Evolutionary conservation across 495 filamentous ascomycete genomes (phyloP).

Genomic region (Aspergillus egyptiacus): DNA sequence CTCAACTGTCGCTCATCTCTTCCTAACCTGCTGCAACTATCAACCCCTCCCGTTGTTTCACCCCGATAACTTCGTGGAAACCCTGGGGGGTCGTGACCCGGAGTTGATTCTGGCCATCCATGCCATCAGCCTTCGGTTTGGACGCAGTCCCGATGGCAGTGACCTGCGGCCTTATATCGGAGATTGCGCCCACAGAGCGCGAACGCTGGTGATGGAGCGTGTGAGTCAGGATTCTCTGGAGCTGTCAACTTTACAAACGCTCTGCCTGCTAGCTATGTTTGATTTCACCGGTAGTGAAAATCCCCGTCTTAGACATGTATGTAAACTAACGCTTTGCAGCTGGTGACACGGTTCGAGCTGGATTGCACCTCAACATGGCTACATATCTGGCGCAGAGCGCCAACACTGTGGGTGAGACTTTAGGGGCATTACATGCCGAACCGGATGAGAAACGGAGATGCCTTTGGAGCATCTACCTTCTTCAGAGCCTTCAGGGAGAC

Average conservation of each 20-base stretch:
- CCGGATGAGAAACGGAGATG: constrained; percentile 35
- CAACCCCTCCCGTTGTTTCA: constrained; percentile 39
- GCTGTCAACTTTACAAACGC: constrained; percentile 37
- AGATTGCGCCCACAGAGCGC: constrained; percentile 25
- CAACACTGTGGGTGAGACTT: constrained; percentile 17
- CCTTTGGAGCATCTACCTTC: constrained; percentile 34
- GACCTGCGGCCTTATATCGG: constrained; percentile 16
- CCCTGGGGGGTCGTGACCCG: constrained; percentile 22
- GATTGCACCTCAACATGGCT: constrained; percentile 32
- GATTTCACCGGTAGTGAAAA: constrained; percentile 34
- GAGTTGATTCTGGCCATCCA: constrained; percentile 35
- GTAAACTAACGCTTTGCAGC: constrained; percentile 13
- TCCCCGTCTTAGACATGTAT: not conserved
- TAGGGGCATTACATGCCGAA: constrained; percentile 21
- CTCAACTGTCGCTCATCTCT: constrained; percentile 17
- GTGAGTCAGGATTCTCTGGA: constrained; percentile 31
- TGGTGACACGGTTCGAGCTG: constrained; percentile 33
- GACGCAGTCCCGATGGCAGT: constrained; percentile 5
- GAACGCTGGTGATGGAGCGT: constrained; percentile 27
- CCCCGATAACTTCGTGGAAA: constrained; percentile 16
- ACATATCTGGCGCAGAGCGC: constrained; percentile 33
- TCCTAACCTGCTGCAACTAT: constrained; percentile 32
- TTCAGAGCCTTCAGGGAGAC: constrained; percentile 32
- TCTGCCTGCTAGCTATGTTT: constrained; percentile 36
- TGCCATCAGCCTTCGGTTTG: constrained; percentile 32